phyloP scores from a whole-genome alignment of 306 rosid genomes.

The Bauhinia variegata region DNA sequence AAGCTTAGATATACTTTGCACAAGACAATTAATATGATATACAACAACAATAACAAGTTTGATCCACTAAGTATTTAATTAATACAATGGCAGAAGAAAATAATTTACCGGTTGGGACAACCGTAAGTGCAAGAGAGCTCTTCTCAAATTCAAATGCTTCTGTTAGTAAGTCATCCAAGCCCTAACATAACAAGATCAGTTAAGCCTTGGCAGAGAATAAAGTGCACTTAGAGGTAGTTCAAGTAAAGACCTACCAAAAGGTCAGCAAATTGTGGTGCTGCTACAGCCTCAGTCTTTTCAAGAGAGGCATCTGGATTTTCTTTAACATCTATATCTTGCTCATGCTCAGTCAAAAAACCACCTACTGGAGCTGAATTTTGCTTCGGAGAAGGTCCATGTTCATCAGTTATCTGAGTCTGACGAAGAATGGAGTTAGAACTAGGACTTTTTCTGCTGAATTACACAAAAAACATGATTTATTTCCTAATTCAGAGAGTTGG shows the following conservation, averaged over 20 bases:
- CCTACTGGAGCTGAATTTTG: background rate
- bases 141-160: slow-evolving; percentile 54
- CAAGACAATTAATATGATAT: too few relatives aligned
- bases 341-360: background rate
- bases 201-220: slow-evolving; percentile 1
- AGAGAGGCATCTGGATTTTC: slow-evolving; percentile 20
- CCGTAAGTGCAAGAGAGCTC: slow-evolving; percentile 30
- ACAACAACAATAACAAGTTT: too few relatives aligned
- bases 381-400: background rate
- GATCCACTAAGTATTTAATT: too few relatives aligned
- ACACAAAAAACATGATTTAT: background rate
- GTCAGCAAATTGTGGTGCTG: slow-evolving; percentile 43
- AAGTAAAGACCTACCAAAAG: slow-evolving; percentile 39
- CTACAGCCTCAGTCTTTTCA: slow-evolving; percentile 16
- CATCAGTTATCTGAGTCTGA: slow-evolving; percentile 29
- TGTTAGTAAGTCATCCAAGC: slow-evolving; percentile 50
- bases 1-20: background rate
- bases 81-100: slow-evolving; percentile 1
- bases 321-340: background rate
- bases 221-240: background rate
- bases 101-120: slow-evolving; percentile 40
- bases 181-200: slow-evolving; percentile 30
- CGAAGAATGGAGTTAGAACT: slow-evolving; percentile 5
- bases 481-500: slow-evolving; percentile 13
- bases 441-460: background rate